A percentile compares a stretch with the other conserved stretches of the same genome.
Evolutionary conservation across 139 green algal genomes (phyloP).

Genomic region (Closterium sp.): DNA sequence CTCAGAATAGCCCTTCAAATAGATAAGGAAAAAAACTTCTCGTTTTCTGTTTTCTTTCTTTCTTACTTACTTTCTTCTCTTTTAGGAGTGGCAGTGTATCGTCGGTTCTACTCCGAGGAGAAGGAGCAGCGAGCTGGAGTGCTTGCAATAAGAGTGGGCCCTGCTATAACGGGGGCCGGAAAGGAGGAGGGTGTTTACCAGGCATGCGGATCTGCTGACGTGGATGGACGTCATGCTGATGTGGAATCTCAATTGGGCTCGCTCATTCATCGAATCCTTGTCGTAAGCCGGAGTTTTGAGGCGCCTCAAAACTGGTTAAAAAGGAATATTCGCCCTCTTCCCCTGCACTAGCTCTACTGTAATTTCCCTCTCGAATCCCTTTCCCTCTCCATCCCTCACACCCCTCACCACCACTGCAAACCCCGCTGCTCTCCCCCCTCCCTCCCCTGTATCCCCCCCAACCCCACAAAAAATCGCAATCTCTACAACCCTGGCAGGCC

Average conservation of each 20-base stretch:
- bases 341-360: no score
- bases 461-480: background rate
- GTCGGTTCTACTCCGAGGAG: background rate
- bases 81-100: background rate
- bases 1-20: no score
- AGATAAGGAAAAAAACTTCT: background rate
- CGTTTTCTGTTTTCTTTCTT: background rate
- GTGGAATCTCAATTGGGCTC: background rate
- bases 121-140: background rate
- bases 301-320: no score
- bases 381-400: no score
- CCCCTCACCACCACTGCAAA: background rate
- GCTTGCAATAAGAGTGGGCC: background rate
- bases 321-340: no score
- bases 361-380: no score
- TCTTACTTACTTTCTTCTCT: background rate
- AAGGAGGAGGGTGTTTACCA: no score
- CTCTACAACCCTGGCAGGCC: background rate
- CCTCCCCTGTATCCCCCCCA: background rate
- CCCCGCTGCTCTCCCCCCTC: background rate
- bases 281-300: no score
- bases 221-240: background rate
- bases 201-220: background rate
- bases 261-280: background rate
- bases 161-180: no score